Evolutionary conservation across 306 rosid genomes (phyloP).

Genomic region (Trichosanthes truncata): DNA sequence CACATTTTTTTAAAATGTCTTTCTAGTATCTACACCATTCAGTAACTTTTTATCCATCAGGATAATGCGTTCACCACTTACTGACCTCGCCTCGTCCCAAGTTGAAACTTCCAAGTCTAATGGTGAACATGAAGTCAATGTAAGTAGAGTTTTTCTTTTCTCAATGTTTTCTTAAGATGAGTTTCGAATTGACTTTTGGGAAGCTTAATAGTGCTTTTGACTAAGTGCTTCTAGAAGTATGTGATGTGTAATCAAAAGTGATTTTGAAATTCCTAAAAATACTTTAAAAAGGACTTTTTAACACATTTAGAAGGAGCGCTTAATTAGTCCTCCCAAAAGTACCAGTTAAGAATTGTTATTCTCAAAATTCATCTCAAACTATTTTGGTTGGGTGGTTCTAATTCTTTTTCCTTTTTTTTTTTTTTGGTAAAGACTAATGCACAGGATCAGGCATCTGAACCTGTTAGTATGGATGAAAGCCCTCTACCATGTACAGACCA

Average conservation of each 20-base stretch:
- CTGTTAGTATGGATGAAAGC: constrained; percentile 30
- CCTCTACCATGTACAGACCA: constrained; percentile 26
- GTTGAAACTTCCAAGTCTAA: constrained; percentile 29
- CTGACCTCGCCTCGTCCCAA: constrained; percentile 35
- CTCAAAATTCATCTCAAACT: not conserved
- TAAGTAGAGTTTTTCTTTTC: constrained; percentile 21
- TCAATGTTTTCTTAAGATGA: not conserved
- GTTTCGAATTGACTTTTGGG: not conserved
- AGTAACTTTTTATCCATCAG: constrained; percentile 30
- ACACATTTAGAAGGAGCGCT: not conserved
- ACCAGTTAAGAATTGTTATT: not conserved
- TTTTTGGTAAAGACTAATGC: constrained; percentile 3
- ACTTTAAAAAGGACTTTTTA: not conserved
- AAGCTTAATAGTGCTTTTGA: not conserved
- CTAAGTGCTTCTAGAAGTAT: not conserved
- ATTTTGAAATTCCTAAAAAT: not conserved
- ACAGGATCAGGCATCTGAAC: constrained; percentile 40
- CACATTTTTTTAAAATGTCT: not conserved
- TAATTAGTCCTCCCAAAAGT: not conserved
- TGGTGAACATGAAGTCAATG: constrained; percentile 30
- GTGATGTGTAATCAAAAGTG: not conserved
- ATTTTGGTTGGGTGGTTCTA: not conserved
- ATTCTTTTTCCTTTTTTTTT: not conserved
- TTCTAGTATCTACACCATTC: not conserved
- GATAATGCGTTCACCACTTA: constrained; percentile 51